phyloP scores from a whole-genome alignment of 2,329 filamentous ascomycete species.

The Arthrobotrys pseudoclavata region DNA sequence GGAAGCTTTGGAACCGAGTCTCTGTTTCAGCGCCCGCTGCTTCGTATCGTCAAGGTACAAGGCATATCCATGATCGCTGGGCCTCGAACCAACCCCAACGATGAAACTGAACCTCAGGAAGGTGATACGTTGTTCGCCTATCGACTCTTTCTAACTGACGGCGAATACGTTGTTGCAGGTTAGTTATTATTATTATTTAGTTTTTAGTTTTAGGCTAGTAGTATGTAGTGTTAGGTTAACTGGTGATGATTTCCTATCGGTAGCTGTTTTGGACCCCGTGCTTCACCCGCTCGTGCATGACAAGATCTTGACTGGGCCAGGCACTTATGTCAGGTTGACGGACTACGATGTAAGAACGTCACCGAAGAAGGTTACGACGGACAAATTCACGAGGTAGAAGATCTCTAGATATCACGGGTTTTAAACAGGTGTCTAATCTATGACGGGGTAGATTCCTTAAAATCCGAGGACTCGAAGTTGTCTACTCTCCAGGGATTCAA shows the following conservation, averaged over 20 bases:
- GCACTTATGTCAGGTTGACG: constrained; percentile 47
- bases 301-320: constrained; percentile 32
- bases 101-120: constrained; percentile 43
- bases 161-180: constrained; percentile 49
- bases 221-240: background rate
- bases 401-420: background rate
- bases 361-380: constrained; percentile 33
- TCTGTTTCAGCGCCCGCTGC: constrained; percentile 36
- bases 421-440: background rate
- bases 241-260: background rate
- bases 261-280: constrained; percentile 45
- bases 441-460: constrained; percentile 40
- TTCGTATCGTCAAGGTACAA: constrained; percentile 54
- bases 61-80: constrained; percentile 58
- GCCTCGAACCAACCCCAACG: constrained; percentile 39
- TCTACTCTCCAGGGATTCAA: constrained; percentile 40
- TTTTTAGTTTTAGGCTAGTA: background rate
- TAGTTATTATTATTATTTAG: background rate
- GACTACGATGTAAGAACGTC: constrained; percentile 53
- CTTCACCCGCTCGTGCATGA: constrained; percentile 52
- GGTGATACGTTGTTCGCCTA: constrained; percentile 47
- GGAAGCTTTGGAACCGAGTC: constrained; percentile 42
- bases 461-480: constrained; percentile 40
- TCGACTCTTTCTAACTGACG: constrained; percentile 48
- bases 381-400: constrained; percentile 45